phyloP scores from a whole-genome alignment of 1,139 yeast genomes.

The Suhomyces bribrorum region DNA sequence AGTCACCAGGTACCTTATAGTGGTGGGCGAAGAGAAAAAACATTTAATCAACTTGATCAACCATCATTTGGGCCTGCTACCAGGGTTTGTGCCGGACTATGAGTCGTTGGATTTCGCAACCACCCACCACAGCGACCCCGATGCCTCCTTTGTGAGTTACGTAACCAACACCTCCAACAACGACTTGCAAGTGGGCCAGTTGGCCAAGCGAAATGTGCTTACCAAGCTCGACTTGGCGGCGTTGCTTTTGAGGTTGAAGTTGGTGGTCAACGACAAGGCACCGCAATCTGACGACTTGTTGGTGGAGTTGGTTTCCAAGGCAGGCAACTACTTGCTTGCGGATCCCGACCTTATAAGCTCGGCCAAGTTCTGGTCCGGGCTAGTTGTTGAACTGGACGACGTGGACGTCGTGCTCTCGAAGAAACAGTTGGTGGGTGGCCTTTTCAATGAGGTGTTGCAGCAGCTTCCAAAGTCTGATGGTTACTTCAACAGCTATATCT shows the following conservation, averaged over 20 bases:
- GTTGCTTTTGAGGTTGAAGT: conserved; percentile 37
- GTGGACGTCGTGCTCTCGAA: background rate
- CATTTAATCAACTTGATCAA: conserved; percentile 31
- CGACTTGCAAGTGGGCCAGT: conserved; percentile 16
- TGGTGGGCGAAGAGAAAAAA: conserved; percentile 55
- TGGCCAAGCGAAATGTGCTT: conserved; percentile 7
- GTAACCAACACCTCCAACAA: conserved; percentile 24
- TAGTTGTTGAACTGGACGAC: conserved; percentile 10
- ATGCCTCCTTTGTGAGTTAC: conserved; percentile 23
- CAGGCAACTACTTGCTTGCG: conserved; percentile 44
- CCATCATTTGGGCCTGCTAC: conserved; percentile 22
- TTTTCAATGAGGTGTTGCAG: conserved; percentile 42
- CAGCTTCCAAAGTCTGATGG: conserved; percentile 20
- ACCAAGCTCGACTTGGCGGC: conserved; percentile 49
- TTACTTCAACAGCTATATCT: conserved; percentile 15
- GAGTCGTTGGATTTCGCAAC: conserved; percentile 6
- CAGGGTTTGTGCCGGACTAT: conserved; percentile 3
- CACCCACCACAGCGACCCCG: conserved; percentile 1
- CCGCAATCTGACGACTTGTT: conserved; percentile 16
- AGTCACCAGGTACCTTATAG: conserved; percentile 43
- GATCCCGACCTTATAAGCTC: conserved; percentile 22
- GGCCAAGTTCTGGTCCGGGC: conserved; percentile 19
- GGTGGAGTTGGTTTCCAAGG: conserved; percentile 28
- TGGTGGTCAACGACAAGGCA: conserved; percentile 25
- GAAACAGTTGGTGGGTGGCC: conserved; percentile 29